Base-by-base conservation (phyloP, 2,329 filamentous ascomycete genomes). In the Trichocomaceae sp. region DNA sequence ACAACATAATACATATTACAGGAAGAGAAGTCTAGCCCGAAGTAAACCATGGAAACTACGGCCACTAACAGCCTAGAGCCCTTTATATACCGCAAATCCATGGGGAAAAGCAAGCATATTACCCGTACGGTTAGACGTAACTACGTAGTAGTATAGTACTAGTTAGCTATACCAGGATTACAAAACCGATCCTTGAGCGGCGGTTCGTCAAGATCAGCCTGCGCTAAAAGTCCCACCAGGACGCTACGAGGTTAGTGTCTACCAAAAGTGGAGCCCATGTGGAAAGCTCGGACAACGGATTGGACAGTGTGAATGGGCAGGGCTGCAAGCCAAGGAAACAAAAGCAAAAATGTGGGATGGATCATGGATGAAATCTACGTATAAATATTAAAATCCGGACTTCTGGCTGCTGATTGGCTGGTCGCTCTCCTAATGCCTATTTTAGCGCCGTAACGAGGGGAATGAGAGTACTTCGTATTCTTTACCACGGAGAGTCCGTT, bases 11-110 rank as follows among this genome's bases (percentile, higher is more conserved):
- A n/a, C n/a, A n/a, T n/a, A 49, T 49, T 37, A 9, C 13, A 15
- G 33, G 37, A 61, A 54, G 54, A 54, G 54, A 52, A 59, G 15
- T 35, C 12, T 47, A 58, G 63, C 51, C 56, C 59, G 55, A 57
- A 55, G 44, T 44, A 41, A 22, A 22, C 33, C 44, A 19, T 47
- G 51, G 51, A 41, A 47, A 35, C 51, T 41, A 52, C 20, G 42
- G 20, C 23, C 31, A 20, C 50, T 52, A 53, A 12, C n/a, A 8
- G 17, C 26, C 44, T 53, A 53, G 51, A 22, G 51, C 51, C 51
- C 51, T 53, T 53, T 47, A 47, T 53, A 44, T 53, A 53, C 44
- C 17, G 51, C 51, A 53, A 53, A 53, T 53, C 44, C 33, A 47
- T 47, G 51, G 51, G 51, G 51, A 47, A 47, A 47, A 26, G 44